Base-by-base conservation (phyloP, 768 basidiomycete species). In the Mycena rebaudengoi region DNA sequence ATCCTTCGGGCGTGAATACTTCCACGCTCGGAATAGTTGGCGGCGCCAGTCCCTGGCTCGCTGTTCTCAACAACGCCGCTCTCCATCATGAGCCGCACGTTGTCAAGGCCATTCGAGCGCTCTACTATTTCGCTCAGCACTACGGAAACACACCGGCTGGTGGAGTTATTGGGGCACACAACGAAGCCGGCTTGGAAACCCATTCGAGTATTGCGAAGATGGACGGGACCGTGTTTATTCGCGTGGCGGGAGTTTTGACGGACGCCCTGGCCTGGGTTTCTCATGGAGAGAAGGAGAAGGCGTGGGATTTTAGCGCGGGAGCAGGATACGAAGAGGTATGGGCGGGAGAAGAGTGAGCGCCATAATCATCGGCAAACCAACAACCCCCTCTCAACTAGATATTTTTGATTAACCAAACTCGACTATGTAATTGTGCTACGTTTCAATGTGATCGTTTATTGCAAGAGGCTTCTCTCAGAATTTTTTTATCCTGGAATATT, bases 291-390 rank as follows among this genome's bases (percentile, higher is more conserved):
- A 59, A 65, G 46, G 76, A 64, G 5, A 21, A 59, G 3, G 60
- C 62, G 35, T 83, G 82, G 82, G 82, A 83, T 66, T 56, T 77
- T 40, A 82, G 79, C 61, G 81, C 75, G 21, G n/a, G n/a, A n/a
- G 66, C 81, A 23, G 82, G 80, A 0, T 82, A 81, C 80, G 81
- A 82, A 25, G 80, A 76, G 6, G 81, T 80, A 5, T 83, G 81
- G 82, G 73, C 77, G 40, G n/a, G n/a, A n/a, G n/a, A n/a, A n/a
- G n/a, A n/a, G n/a, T n/a, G n/a, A n/a, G n/a, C n/a, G n/a, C n/a
- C n/a, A n/a, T n/a, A n/a, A n/a, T n/a, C n/a, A n/a, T n/a, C n/a
- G n/a, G n/a, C n/a, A n/a, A n/a, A n/a, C n/a, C n/a, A n/a, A n/a
- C n/a, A n/a, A n/a, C n/a, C n/a, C n/a, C n/a, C n/a, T n/a, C n/a